Base-by-base conservation (phyloP, 2,329 filamentous ascomycete species). In the Cadophora luteo-olivacea region DNA sequence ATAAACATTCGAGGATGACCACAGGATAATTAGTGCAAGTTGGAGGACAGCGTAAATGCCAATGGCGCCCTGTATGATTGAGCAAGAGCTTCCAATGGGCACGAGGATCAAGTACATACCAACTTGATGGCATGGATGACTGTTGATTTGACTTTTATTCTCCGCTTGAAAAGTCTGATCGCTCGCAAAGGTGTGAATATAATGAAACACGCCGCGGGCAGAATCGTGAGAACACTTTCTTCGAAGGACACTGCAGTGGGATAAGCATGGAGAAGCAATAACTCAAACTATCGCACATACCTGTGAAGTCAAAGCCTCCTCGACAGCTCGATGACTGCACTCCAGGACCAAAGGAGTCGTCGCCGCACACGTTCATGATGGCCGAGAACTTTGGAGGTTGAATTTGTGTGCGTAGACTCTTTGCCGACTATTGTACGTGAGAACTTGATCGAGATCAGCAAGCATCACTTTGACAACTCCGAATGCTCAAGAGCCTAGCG, bases 171-270 rank as follows among this genome's bases (percentile, higher is more conserved):
- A 19, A 64, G 29, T 36, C 33, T 54, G 22, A 54, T 32, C 8
- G 48, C 48, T 54, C 48, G 48, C 19, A 64, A 14, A 36, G 61
- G 51, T 19, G 61, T 54, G 33, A 54, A 38, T 4, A 54, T 38
- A 33, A 64, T 64, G 11, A 64, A 64, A 41, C 45, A 52, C 7
- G 45, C 61, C 48, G 57, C 57, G 57, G 61, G 61, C 33, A 64
- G 45, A 54, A 64, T 52, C 4, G 45, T 55, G 29, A 64, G 48
- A 24, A 64, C 54, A n/a, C 61, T 54, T 25, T 64, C 61, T 54
- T 64, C 61, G 48, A 64, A 64, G 22, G 57, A 60, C 36, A 60
- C 57, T 60, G 6, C n/a, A 45, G 1, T 22, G 33, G n/a, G 36
- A 9, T 60, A 4, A 60, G 22, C 22, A 19, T 8, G 12, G 22